A percentile compares a stretch with the other conserved stretches of the same genome.
These are phyloP conservation scores for Neoarthrinium moseri DNA, from an alignment of 2,329 filamentous ascomycete species.

Conservation along the genomic window DNA sequence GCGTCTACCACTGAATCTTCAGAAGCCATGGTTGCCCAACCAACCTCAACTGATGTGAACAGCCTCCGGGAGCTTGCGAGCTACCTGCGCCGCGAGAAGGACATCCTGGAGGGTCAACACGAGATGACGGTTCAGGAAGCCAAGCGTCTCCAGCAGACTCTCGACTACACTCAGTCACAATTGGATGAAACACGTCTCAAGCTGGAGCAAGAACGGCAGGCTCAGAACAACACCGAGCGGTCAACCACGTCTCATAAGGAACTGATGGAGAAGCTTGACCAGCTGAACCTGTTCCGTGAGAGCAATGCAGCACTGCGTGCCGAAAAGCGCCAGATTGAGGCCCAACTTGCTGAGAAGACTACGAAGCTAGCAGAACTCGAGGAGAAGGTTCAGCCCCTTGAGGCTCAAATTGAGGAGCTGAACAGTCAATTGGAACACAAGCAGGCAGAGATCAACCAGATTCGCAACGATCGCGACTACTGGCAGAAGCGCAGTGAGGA, in stretches of 20 bases:
- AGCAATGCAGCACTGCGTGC: conserved; percentile 89
- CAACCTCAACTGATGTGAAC: conserved; percentile 61
- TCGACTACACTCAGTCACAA: conserved; percentile 82
- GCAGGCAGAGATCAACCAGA: conserved; percentile 82
- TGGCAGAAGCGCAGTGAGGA: conserved; percentile 97
- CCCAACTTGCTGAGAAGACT: conserved; percentile 72
- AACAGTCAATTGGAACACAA: conserved; percentile 79
- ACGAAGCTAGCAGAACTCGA: conserved; percentile 73
- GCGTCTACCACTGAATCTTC: conserved; percentile 48
- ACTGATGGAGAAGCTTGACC: conserved; percentile 90
- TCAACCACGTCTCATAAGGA: conserved; percentile 80
- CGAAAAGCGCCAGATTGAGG: conserved; percentile 77
- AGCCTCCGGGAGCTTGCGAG: conserved; percentile 87
- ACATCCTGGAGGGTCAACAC: conserved; percentile 95
- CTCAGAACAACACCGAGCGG: conserved; percentile 70
- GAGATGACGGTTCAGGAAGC: conserved; percentile 85
- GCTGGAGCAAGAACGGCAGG: conserved; percentile 82
- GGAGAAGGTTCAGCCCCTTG: conserved; percentile 75
- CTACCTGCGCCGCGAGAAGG: conserved; percentile 92
- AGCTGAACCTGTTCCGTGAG: conserved; percentile 93
- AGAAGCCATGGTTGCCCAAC: conserved; percentile 51
- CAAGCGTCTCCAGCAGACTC: conserved; percentile 85
- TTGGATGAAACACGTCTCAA: conserved; percentile 87
- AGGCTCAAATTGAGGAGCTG: conserved; percentile 76
- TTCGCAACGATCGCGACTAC: conserved; percentile 87